These are phyloP conservation scores for Fusarium abutilonis DNA, from an alignment of 2,329 filamentous ascomycete genomes.

Conservation along the genomic window DNA sequence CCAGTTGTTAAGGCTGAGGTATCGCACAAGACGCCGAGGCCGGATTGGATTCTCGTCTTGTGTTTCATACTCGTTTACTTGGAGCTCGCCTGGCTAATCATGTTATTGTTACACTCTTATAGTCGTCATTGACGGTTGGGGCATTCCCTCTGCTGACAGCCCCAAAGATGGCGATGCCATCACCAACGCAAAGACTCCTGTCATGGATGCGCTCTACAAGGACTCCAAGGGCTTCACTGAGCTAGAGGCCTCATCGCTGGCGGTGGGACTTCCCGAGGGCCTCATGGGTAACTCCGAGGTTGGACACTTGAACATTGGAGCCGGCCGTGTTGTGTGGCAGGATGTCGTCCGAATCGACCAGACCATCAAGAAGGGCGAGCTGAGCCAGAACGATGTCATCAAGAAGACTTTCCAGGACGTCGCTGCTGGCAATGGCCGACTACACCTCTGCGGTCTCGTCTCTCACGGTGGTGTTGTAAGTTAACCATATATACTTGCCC, in stretches of 20 bases:
- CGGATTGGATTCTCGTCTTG: constrained; percentile 56
- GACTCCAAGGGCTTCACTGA: constrained; percentile 86
- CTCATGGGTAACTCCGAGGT: constrained; percentile 99
- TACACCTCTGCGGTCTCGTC: constrained; percentile 91
- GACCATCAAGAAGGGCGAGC: constrained; percentile 84
- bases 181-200: constrained; percentile 88
- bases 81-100: constrained; percentile 68
- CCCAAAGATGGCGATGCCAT: constrained; percentile 95
- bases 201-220: constrained; percentile 92
- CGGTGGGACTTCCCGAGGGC: constrained; percentile 94
- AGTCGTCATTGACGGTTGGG: constrained; percentile 99
- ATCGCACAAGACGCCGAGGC: constrained; percentile 23
- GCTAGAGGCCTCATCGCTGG: constrained; percentile 94
- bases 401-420: constrained; percentile 79
- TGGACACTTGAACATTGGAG: constrained; percentile 97
- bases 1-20: constrained; percentile 28
- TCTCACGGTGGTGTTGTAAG: constrained; percentile 90
- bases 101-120: constrained; percentile 60
- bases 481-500: constrained; percentile 32
- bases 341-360: constrained; percentile 96
- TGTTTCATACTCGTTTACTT: constrained; percentile 66
- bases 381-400: constrained; percentile 80
- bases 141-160: constrained; percentile 81
- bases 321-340: constrained; percentile 97
- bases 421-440: constrained; percentile 87